Conservation (phyloP, 257 asterid species). For the Ilex asprella region DNA sequence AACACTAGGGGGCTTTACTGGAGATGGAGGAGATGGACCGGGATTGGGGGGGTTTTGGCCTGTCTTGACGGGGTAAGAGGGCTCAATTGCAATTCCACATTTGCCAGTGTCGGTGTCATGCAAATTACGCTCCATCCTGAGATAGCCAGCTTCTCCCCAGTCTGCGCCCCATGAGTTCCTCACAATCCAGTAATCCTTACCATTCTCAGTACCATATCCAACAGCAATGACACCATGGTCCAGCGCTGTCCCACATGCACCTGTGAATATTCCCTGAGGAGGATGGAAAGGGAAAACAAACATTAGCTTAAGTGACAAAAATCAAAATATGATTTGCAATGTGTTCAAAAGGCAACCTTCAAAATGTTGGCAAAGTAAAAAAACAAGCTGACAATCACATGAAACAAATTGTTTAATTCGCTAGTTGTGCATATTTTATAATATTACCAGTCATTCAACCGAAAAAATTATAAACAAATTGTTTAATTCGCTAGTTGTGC, state of each 20-base stretch:
- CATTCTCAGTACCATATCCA: constrained; percentile 43
- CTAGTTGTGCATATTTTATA: too few species aligned
- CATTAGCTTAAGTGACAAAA: too few species aligned
- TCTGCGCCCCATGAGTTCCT: constrained; percentile 51
- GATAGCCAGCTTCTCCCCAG: constrained; percentile 57
- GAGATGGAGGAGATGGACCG: constrained; percentile 58
- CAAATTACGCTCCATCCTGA: constrained; percentile 43
- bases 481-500: too few species aligned
- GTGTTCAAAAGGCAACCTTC: too few species aligned
- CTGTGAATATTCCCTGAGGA: constrained; percentile 51
- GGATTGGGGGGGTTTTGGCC: constrained; percentile 55
- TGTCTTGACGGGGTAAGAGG: constrained; percentile 47
- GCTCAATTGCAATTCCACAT: constrained; percentile 53
- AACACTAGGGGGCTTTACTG: constrained; percentile 29
- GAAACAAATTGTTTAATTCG: too few species aligned
- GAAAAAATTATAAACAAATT: too few species aligned
- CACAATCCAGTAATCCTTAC: constrained; percentile 48
- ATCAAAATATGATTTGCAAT: too few species aligned
- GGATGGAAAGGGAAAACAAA: background rate
- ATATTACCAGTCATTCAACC: too few species aligned
- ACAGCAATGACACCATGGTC: constrained; percentile 51
- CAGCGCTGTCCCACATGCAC: constrained; percentile 35
- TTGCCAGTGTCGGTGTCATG: constrained; percentile 21
- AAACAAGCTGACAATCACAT: too few species aligned
- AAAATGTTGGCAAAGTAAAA: too few species aligned